These are phyloP conservation scores for Begonia masoniana DNA, from an alignment of 306 rosid species.

Conservation along the genomic window DNA sequence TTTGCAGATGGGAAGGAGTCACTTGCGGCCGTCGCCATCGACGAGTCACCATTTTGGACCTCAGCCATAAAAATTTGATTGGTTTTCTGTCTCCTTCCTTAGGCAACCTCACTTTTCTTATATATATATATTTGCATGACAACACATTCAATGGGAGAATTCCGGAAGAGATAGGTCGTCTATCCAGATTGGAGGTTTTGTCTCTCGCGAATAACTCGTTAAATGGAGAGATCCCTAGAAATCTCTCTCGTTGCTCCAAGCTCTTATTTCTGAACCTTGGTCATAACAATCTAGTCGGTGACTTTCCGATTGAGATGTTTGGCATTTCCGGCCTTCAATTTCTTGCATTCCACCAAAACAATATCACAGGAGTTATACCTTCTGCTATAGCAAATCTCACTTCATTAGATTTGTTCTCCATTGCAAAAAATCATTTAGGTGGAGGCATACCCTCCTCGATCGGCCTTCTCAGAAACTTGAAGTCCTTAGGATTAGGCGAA, in stretches of 20 bases:
- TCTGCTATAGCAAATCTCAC: slow-evolving; percentile 43
- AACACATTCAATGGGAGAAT: slow-evolving; percentile 13
- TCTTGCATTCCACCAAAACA: slow-evolving; percentile 29
- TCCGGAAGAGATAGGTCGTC: slow-evolving; percentile 36
- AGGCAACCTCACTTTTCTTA: slow-evolving; percentile 1
- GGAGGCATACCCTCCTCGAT: slow-evolving; percentile 44
- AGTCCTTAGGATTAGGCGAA: slow-evolving; percentile 35
- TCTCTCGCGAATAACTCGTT: slow-evolving; percentile 42
- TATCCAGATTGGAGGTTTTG: slow-evolving; percentile 27
- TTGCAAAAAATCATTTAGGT: slow-evolving; percentile 44
- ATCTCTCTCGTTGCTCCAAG: slow-evolving; percentile 22
- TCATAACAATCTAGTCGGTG: slow-evolving; percentile 19
- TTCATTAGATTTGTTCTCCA: slow-evolving; percentile 27
- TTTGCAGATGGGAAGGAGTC: slow-evolving; percentile 9
- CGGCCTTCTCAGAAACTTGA: slow-evolving; percentile 33
- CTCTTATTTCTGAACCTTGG: slow-evolving; percentile 35
- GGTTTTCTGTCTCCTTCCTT: slow-evolving; percentile 7
- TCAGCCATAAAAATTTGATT: not conserved
- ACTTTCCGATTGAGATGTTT: slow-evolving; percentile 27
- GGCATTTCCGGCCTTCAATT: slow-evolving; percentile 29
- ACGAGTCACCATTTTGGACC: not conserved
- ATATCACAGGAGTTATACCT: slow-evolving; percentile 36
- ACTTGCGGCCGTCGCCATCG: slow-evolving; percentile 6
- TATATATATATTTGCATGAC: not conserved
- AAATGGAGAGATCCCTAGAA: slow-evolving; percentile 31